A percentile compares a stretch with the other conserved stretches of the same genome.
These are phyloP conservation scores for Acanthamoeba royreba DNA, from an alignment of 208 protist species.

Conservation along the genomic window DNA sequence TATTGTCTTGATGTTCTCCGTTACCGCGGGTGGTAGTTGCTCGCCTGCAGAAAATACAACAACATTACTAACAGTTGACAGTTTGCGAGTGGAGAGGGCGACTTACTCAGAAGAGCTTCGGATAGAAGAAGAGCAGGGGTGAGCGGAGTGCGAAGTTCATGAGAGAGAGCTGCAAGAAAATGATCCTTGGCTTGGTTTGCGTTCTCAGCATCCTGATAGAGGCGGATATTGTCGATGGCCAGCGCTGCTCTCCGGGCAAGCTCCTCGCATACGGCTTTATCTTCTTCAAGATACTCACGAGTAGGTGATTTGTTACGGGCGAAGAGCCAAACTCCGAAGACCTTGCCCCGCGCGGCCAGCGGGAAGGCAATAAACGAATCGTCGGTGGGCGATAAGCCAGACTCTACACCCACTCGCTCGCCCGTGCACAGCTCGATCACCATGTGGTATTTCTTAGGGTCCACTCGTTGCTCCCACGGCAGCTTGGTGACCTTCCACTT, in stretches of 20 bases:
- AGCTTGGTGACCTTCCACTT: conserved; percentile 23
- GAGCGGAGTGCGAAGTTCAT: not conserved
- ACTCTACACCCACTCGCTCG: not conserved
- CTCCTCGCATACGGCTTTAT: not conserved
- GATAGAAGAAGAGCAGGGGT: not conserved
- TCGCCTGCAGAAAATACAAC: not conserved
- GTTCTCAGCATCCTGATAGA: not conserved
- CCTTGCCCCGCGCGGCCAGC: not conserved
- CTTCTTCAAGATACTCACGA: not conserved
- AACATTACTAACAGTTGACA: not conserved
- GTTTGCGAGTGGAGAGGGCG: not conserved
- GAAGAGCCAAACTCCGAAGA: conserved; percentile 28
- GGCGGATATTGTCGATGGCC: not conserved
- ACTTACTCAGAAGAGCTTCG: not conserved
- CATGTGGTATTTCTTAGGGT: conserved; percentile 13
- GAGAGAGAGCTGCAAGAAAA: not conserved
- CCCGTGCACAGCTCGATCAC: not conserved
- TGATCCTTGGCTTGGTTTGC: conserved; percentile 29
- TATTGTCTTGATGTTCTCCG: not conserved
- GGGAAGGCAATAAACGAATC: conserved; percentile 8
- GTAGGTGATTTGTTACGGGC: not conserved
- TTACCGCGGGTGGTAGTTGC: not conserved
- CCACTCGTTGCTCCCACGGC: not conserved
- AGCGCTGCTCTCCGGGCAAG: not conserved
- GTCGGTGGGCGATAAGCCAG: not conserved